Conservation (phyloP, 495 filamentous ascomycete species). For the Melanomma pulvis-pyrius region DNA sequence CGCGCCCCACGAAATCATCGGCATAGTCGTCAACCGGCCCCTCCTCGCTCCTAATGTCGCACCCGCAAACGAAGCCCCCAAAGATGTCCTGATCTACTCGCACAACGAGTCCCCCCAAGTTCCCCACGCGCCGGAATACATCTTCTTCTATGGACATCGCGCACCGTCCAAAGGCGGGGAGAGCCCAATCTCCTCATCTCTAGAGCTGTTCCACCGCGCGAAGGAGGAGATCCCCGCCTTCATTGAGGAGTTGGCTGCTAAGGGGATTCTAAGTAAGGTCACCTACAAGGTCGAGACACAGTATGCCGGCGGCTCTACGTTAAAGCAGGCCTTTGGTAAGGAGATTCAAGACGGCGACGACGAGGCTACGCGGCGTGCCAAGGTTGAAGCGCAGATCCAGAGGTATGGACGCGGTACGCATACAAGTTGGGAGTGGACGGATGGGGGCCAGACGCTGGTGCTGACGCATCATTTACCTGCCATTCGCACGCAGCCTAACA, state of each 20-base stretch:
- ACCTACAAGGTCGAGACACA: constrained; percentile 53
- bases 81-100: constrained; percentile 55
- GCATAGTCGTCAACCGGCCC: constrained; percentile 56
- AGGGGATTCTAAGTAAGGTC: constrained; percentile 51
- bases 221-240: constrained; percentile 55
- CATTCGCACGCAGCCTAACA: constrained; percentile 53
- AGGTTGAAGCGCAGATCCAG: constrained; percentile 57
- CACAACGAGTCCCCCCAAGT: constrained; percentile 60
- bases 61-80: constrained; percentile 57
- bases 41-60: constrained; percentile 57
- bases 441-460: constrained; percentile 44
- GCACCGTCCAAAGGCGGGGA: constrained; percentile 52
- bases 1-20: constrained; percentile 59
- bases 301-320: constrained; percentile 54
- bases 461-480: constrained; percentile 52
- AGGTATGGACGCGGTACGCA: constrained; percentile 40
- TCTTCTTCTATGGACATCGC: constrained; percentile 54
- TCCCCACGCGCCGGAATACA: constrained; percentile 57
- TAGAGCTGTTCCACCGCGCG: constrained; percentile 55
- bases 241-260: constrained; percentile 51
- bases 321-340: constrained; percentile 57
- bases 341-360: constrained; percentile 53
- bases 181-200: constrained; percentile 55
- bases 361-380: constrained; percentile 46
- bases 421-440: constrained; percentile 55